A percentile compares a stretch with the other conserved stretches of the same genome.
Evolutionary conservation across 768 basidiomycete species (phyloP).

Genomic region (Strobilomyces echinocephalus): DNA sequence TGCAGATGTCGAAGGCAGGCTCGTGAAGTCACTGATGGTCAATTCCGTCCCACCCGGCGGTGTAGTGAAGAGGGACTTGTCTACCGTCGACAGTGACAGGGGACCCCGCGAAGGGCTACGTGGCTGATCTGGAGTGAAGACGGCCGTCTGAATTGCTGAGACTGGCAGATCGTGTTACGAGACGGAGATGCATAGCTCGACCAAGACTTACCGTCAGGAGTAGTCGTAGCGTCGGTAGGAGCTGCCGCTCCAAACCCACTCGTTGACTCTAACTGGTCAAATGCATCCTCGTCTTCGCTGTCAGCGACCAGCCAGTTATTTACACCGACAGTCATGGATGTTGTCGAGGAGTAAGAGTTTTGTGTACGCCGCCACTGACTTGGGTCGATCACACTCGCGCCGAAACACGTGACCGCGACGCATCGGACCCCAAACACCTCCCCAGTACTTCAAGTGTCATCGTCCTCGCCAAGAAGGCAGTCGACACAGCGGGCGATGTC

Average conservation of each 20-base stretch:
- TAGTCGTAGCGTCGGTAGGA: background rate
- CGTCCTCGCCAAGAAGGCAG: constrained; percentile 15
- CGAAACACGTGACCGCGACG: constrained; percentile 26
- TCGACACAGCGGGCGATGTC: constrained; percentile 34
- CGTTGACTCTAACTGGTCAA: background rate
- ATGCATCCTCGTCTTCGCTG: constrained; percentile 39
- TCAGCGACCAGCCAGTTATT: constrained; percentile 46
- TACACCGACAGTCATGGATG: constrained; percentile 9
- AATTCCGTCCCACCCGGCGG: background rate
- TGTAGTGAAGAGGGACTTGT: constrained; percentile 29
- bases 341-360: background rate
- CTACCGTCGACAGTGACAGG: constrained; percentile 1
- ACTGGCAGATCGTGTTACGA: background rate
- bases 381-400: constrained; percentile 3
- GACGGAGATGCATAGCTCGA: background rate
- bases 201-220: constrained; percentile 8
- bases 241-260: background rate
- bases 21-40: constrained; percentile 15
- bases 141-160: constrained; percentile 19
- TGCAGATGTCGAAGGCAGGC: constrained; percentile 4
- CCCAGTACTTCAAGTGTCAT: background rate
- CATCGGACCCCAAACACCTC: background rate
- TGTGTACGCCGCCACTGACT: background rate
- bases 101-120: constrained; percentile 13
- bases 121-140: constrained; percentile 11